Evolutionary conservation across 164 flowering plant species (phyloP).

Genomic region (Hamamelis virginiana): DNA sequence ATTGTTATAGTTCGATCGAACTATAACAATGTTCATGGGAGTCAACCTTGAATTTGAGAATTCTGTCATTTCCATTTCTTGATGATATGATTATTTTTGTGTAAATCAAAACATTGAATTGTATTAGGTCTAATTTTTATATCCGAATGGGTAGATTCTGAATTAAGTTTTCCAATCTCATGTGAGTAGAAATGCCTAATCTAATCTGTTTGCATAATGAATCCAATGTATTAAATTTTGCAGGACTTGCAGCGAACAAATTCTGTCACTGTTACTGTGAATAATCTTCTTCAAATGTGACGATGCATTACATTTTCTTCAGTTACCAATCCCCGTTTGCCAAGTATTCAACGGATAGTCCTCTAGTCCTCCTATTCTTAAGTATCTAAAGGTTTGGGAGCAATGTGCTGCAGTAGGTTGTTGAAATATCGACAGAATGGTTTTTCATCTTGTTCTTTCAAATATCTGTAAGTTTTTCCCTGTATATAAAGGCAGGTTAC

Average conservation of each 20-base stretch:
- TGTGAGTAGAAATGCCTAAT: not conserved
- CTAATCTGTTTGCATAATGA: not conserved
- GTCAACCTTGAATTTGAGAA: too few relatives aligned
- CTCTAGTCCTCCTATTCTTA: not conserved
- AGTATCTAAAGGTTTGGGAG: not conserved
- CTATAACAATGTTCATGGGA: too few relatives aligned
- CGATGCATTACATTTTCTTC: slow-evolving; percentile 2
- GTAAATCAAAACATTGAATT: too few relatives aligned
- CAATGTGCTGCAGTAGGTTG: not conserved
- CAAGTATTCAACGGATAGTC: not conserved
- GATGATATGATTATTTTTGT: not conserved
- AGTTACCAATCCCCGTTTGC: slow-evolving; percentile 6
- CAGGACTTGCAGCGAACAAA: slow-evolving; percentile 95
- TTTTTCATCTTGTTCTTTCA: not conserved
- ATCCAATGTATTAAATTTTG: slow-evolving; percentile 13
- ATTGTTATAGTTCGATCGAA: too few relatives aligned
- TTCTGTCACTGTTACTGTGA: slow-evolving; percentile 81
- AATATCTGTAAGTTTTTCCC: slow-evolving; percentile 2
- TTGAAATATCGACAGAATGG: not conserved
- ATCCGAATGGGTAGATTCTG: not conserved
- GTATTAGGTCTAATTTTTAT: not conserved
- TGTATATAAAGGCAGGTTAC: slow-evolving; percentile 20
- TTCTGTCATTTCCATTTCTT: too few relatives aligned
- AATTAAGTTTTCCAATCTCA: not conserved
- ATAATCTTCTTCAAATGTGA: slow-evolving; percentile 95